A percentile compares a stretch with the other conserved stretches of the same genome.
phyloP scores from a whole-genome alignment of 768 basidiomycete genomes.

The Xerocomus spinulosus region DNA sequence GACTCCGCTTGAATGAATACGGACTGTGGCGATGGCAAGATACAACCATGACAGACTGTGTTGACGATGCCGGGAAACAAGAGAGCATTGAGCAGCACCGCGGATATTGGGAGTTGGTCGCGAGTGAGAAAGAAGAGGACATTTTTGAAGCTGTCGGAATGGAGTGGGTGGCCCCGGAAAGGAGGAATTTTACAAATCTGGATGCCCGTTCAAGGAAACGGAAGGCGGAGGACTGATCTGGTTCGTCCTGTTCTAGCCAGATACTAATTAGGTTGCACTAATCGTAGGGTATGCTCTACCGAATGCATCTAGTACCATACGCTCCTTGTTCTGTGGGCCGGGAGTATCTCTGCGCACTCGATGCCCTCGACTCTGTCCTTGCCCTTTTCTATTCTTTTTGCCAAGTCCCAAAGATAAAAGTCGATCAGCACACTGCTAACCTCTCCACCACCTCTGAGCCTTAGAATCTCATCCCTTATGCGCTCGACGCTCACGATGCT shows the following conservation, averaged over 20 bases:
- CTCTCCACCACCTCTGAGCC: conserved; percentile 22
- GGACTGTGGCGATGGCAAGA: conserved; percentile 60
- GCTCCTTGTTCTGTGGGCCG: conserved; percentile 75
- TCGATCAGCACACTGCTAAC: conserved; percentile 81
- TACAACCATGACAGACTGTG: neutral
- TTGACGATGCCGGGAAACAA: conserved; percentile 2
- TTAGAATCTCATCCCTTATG: conserved; percentile 55
- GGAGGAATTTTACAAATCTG: conserved; percentile 22
- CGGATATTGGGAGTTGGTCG: conserved; percentile 23
- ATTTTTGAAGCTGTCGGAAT: conserved; percentile 22
- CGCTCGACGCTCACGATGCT: conserved; percentile 79
- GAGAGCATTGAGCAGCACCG: conserved; percentile 6
- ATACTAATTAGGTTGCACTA: conserved; percentile 8
- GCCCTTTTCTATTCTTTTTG: conserved; percentile 66
- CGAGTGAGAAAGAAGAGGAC: conserved; percentile 24
- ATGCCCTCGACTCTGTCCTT: conserved; percentile 57
- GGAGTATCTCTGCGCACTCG: conserved; percentile 51
- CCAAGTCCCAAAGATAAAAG: conserved; percentile 88
- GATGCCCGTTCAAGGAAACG: conserved; percentile 2
- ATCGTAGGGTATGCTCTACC: conserved; percentile 10
- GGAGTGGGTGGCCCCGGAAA: conserved; percentile 26
- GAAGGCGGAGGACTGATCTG: conserved; percentile 2
- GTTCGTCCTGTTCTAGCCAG: neutral
- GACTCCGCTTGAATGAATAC: conserved; percentile 53
- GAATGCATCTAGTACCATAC: conserved; percentile 67